A percentile compares a stretch with the other conserved stretches of the same genome.
Conservation (phyloP, 2,329 filamentous ascomycete species). For the Talaromyces albobiverticillius region DNA sequence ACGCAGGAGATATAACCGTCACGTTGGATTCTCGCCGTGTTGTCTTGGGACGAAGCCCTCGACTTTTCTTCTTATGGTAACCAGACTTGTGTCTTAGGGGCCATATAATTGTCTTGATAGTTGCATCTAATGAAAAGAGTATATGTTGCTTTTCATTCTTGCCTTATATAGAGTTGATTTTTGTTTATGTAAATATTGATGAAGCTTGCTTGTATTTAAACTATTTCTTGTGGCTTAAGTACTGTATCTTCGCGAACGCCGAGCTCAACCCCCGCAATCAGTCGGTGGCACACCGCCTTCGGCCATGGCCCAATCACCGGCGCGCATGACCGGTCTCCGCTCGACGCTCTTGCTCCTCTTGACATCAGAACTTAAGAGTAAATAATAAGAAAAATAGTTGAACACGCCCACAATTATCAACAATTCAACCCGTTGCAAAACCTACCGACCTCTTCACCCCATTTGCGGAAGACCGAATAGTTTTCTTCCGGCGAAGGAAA, state of each 20-base stretch:
- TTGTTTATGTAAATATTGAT: neutral
- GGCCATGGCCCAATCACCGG: neutral
- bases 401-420: neutral
- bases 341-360: neutral
- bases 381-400: neutral
- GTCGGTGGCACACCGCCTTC: conserved; percentile 1
- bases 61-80: conserved; percentile 2
- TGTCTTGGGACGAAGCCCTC: neutral
- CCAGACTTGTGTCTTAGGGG: neutral
- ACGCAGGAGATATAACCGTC: conserved; percentile 1
- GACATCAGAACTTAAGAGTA: neutral
- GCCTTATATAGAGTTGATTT: neutral
- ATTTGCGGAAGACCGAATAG: neutral
- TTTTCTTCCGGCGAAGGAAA: neutral
- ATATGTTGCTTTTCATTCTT: neutral
- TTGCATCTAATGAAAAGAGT: neutral
- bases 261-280: neutral
- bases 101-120: conserved; percentile 1
- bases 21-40: neutral
- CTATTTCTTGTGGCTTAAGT: too few relatives aligned
- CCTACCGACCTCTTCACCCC: too few relatives aligned
- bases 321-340: neutral
- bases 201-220: too few relatives aligned
- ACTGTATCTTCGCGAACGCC: too few relatives aligned
- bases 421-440: too few relatives aligned